phyloP scores from a whole-genome alignment of 2,329 filamentous ascomycete genomes.

The Diaporthe caulivora region DNA sequence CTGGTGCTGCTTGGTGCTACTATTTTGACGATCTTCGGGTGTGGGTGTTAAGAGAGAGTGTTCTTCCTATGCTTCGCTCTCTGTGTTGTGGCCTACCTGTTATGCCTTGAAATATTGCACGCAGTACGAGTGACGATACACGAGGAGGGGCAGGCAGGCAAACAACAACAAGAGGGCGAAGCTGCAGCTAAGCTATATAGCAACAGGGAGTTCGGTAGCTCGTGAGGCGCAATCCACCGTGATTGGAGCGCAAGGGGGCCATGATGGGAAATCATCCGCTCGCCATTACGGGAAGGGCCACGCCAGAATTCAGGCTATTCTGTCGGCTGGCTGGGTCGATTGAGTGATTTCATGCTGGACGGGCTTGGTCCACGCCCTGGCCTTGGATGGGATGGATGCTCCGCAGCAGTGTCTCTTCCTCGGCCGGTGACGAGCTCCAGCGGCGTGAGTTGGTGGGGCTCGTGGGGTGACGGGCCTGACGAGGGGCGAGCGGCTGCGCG shows the following conservation, averaged over 20 bases:
- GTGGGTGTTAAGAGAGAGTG: no score
- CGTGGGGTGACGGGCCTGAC: constrained; percentile 17
- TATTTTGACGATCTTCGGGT: background rate
- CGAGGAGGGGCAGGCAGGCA: background rate
- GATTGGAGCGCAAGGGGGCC: constrained; percentile 37
- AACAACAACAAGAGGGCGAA: background rate
- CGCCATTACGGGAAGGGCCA: background rate
- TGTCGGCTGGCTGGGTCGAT: background rate
- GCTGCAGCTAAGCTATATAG: background rate
- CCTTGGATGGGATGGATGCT: constrained; percentile 15
- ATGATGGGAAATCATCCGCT: constrained; percentile 4
- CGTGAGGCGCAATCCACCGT: constrained; percentile 11
- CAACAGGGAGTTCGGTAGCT: background rate
- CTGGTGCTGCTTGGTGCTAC: background rate
- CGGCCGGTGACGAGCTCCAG: constrained; percentile 4
- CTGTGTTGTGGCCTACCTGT: no score
- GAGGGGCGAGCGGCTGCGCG: background rate
- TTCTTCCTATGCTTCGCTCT: no score
- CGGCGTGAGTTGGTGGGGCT: constrained; percentile 3
- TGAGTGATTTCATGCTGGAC: constrained; percentile 18
- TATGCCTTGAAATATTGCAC: background rate
- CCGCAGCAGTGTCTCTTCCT: background rate
- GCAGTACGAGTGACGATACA: background rate
- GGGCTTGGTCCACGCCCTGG: constrained; percentile 8
- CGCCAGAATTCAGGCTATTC: constrained; percentile 35